A percentile compares a stretch with the other conserved stretches of the same genome.
These are phyloP conservation scores for Drechmeria coniospora DNA, from an alignment of 2,329 filamentous ascomycete species.

Conservation along the genomic window DNA sequence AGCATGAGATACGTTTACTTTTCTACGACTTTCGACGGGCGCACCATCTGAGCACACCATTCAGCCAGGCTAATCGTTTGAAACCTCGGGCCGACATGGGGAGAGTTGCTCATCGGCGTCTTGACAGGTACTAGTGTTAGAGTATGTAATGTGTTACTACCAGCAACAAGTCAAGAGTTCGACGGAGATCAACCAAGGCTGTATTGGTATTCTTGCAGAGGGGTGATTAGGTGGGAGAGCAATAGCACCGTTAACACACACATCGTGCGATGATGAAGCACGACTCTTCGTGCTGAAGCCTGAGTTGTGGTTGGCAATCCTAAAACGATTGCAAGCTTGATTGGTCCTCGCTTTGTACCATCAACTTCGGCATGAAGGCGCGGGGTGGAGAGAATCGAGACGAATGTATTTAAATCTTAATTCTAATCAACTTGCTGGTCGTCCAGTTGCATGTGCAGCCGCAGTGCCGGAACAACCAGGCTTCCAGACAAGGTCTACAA, in stretches of 20 bases:
- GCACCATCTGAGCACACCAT: conserved; percentile 2
- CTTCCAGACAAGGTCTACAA: too few relatives aligned
- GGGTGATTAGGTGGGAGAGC: too few relatives aligned
- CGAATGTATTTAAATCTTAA: too few relatives aligned
- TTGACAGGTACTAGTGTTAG: conserved; percentile 5
- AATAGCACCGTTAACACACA: not conserved
- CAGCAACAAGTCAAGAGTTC: conserved; percentile 7
- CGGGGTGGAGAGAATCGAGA: too few relatives aligned
- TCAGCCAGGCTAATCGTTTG: not conserved
- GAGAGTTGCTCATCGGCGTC: conserved; percentile 2
- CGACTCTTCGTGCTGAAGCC: too few relatives aligned
- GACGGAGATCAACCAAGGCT: not conserved
- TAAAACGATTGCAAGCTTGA: too few relatives aligned
- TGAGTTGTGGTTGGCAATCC: too few relatives aligned
- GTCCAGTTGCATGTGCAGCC: too few relatives aligned
- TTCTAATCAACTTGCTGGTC: too few relatives aligned
- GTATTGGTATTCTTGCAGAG: not conserved
- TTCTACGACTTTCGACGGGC: conserved; percentile 7
- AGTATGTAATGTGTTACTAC: conserved; percentile 10
- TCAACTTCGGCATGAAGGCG: not conserved
- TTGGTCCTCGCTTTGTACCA: conserved; percentile 1
- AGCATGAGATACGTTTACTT: conserved; percentile 10
- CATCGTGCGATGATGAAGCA: too few relatives aligned
- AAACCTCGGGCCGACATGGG: not conserved
- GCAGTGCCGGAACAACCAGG: too few relatives aligned